Percentiles rank a stretch among this genome's conserved stretches.
phyloP scores from a whole-genome alignment of 371 early-diverging fungal species.

The Zancudomyces culisetae region DNA sequence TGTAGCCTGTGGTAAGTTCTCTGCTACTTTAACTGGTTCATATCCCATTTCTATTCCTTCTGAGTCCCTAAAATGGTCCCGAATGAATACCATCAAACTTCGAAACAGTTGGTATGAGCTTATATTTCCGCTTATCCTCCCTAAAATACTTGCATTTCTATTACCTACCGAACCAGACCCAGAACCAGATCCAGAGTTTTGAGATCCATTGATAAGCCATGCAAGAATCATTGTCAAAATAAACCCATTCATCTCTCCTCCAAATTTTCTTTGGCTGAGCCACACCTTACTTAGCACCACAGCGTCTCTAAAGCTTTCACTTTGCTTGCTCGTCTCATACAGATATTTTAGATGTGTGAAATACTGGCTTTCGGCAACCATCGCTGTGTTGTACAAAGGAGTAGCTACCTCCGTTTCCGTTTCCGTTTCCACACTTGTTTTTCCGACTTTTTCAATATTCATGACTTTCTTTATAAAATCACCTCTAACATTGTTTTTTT shows the following conservation, averaged over 20 bases:
- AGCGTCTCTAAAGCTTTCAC: constrained; percentile 58
- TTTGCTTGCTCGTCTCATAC: constrained; percentile 45
- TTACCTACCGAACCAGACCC: constrained; percentile 39
- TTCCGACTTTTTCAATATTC: constrained; percentile 1
- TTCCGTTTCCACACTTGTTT: constrained; percentile 7
- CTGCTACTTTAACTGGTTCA: constrained; percentile 31
- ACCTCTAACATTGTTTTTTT: constrained; percentile 60
- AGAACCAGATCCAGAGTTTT: constrained; percentile 26
- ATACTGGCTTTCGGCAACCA: constrained; percentile 54
- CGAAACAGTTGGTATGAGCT: constrained; percentile 73
- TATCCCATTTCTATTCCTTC: constrained; percentile 24
- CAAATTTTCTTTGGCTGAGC: constrained; percentile 51
- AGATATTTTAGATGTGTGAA: constrained; percentile 58
- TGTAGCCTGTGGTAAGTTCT: neutral
- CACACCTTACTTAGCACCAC: constrained; percentile 62
- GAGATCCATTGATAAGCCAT: constrained; percentile 43
- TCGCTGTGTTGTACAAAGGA: constrained; percentile 74
- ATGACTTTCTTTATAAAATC: constrained; percentile 3
- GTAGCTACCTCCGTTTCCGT: constrained; percentile 34
- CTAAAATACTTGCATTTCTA: no score
- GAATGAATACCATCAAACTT: constrained; percentile 64
- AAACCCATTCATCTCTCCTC: constrained; percentile 42
- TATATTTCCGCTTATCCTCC: no score
- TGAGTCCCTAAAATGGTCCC: constrained; percentile 22
- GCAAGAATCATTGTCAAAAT: constrained; percentile 67